Base-by-base conservation (phyloP, 1,284 basidiomycete genomes). In the Naganishia albida region DNA sequence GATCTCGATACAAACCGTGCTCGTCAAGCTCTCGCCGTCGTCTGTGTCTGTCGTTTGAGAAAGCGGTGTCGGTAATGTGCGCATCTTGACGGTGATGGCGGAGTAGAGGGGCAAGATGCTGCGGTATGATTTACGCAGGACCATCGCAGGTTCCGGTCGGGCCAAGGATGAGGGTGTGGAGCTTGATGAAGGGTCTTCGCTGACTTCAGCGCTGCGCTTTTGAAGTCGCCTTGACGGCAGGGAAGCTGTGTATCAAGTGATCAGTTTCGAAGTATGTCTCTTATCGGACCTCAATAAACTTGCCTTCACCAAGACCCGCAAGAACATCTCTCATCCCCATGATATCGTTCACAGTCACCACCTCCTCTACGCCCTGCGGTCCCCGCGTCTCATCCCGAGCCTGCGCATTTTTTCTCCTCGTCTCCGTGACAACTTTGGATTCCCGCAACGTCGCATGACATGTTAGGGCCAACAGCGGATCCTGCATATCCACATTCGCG, bases 1-100 rank as follows among this genome's bases (percentile, higher is more conserved):
- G 18, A 65, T 46, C 51, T 65, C 64, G 49, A 65, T 59, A 25
- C 64, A 65, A 16, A 65, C 62, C 28, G 64, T 65, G 40, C 52
- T 59, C 51, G 39, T 65, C 57, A 44, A 38, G 18, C 39, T 51
- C 2, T 65, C 54, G n/a, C 30, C 28, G 42, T 65, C 56, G 20
- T 38, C 44, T 13, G n/a, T 48, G 28, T 39, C 55, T 7, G 38
- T 40, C n/a, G 39, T 8, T 25, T 23, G 51, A 15, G 57, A 25
- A 10, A 53, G 40, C 26, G 64, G 57, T 13, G 49, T 48, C 26
- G 56, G 57, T 15, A 65, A 38, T 7, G 64, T 65, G 23, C 64
- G 49, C 64, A 65, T 65, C 34, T 59, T 51, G 18, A 65, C 64
- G 39, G 64, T 65, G 18, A 65, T 39, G 3, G 59, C 64, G 6